Evolutionary conservation across 345 rosid species (phyloP), one percentile per base, ranked within the genome.

Genomic region (Kernera saxatilis): DNA sequence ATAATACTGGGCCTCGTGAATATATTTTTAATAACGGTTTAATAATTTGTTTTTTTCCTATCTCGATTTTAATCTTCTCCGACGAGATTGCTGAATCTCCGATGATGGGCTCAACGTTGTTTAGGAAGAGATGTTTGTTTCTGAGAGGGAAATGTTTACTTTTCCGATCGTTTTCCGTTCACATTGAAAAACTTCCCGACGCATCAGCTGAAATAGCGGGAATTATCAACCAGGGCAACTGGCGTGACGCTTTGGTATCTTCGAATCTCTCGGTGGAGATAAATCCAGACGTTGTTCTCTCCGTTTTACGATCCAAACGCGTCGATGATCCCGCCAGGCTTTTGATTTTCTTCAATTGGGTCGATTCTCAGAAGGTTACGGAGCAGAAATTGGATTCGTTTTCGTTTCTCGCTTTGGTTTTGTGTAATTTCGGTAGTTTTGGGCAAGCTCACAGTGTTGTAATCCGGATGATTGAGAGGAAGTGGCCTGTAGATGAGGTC

Each of bases 311-410:
- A 51, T 68, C 81, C 12, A 82, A 59, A 75, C 74, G 50, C 52
- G 85, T 76, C 25, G 68, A 37, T 62, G 88, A 90, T 46, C 92
- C 92, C 1, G 44, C 26, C 23, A 86, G 65, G 73, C 88, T 93
- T 9, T 58, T 86, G 19, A 62, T 70, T 63, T 90, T 93, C 86
- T 88, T 90, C 78, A 69, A 76, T 25, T 88, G 88, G 96, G 78
- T 82, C 58, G 75, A 71, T 48, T 65, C 78, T 44, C 68, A 65
- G 12, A 43, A 77, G 69, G 77, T 83, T 1, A 46, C 48, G 25
- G 78, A 82, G 43, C 90, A 72, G 51, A 78, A 78, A 37, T 69
- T 87, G 49, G 73, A 75, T 69, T 84, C 90, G 19, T 88, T 81
- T 73, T 82, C 96, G 11, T 52, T 69, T 48, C 80, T 87, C 10